Evolutionary conservation across 768 basidiomycete genomes (phyloP), one percentile per base, ranked within the genome.

Genomic region (Auriscalpium microsporum): DNA sequence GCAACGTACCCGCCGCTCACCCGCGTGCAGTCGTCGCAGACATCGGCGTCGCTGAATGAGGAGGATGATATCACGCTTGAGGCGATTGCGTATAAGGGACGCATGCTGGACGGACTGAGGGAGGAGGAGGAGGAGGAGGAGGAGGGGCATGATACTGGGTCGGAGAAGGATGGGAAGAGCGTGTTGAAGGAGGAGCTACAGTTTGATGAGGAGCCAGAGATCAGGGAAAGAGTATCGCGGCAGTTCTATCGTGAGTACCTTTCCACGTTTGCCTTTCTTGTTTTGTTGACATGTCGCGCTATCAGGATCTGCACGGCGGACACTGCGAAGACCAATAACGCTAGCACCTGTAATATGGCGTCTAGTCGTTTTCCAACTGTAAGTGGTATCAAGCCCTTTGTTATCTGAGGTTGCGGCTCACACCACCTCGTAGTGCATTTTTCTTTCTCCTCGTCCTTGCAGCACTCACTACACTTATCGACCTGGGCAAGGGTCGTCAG

Each of bases 281-380:
- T 11, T n/a, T 23, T 17, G 9, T 23, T 14, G 10, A 55, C 16
- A 54, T 35, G 36, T 21, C 36, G 7, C 34, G 21, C 40, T 19
- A 14, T 38, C 46, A 56, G 48, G 63, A 50, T 44, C 56, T 14
- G 17, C 55, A 46, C 52, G 62, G 42, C 48, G 45, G 49, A 52
- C 51, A 10, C 11, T 38, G 45, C 44, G 54, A 53, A 46, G 57
- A 13, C 44, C 56, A 33, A 38, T 56, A 45, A 71, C 62, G 48
- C 68, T 80, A 21, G 62, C 71, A 3, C 72, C 75, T 16, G 67
- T 73, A 9, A 74, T 84, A 23, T 79, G 77, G 75, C 71, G 75
- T 36, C 64, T 83, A 5, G 72, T 84, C 46, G 51, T 77, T 34
- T 83, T 83, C 60, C 83, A 85, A 67, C 62, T 81, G 78, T 80